Conservation (phyloP, 805 yeast species). For the Torulaspora gathmanii region DNA sequence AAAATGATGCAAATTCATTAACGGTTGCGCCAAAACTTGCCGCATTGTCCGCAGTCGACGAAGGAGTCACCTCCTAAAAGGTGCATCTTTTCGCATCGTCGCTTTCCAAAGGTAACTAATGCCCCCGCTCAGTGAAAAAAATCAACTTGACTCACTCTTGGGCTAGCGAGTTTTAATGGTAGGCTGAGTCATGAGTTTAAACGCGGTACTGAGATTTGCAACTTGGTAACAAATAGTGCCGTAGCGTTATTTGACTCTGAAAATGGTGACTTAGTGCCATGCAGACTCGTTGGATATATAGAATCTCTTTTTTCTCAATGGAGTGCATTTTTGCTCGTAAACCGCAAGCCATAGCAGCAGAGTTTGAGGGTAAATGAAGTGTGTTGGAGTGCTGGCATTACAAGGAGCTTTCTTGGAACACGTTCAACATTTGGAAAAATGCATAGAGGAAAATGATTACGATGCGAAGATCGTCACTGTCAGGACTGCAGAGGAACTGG, state of each 20-base stretch:
- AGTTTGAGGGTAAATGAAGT: slow-evolving; percentile 11
- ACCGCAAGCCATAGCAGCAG: not conserved
- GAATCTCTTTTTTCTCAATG: not conserved
- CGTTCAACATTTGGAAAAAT: slow-evolving; percentile 43
- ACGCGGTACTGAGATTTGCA: not conserved
- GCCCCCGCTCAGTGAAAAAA: slow-evolving; percentile 3
- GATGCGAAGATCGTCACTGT: slow-evolving; percentile 44
- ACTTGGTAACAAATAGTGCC: not conserved
- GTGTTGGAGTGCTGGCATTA: slow-evolving; percentile 66
- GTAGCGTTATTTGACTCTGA: not conserved
- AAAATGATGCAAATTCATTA: not conserved
- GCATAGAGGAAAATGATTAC: slow-evolving; percentile 32
- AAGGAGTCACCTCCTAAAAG: slow-evolving; percentile 1
- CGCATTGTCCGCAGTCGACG: not conserved
- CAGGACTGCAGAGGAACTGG: slow-evolving; percentile 47
- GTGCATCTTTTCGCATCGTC: slow-evolving; percentile 1
- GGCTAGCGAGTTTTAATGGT: too few species aligned
- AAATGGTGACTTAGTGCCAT: not conserved
- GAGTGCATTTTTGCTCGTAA: not conserved
- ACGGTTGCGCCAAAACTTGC: slow-evolving; percentile 2
- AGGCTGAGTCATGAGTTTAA: not conserved
- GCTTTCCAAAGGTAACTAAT: slow-evolving; percentile 4
- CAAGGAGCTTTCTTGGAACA: slow-evolving; percentile 81
- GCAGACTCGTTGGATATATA: not conserved
- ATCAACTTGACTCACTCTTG: not conserved